Conservation (phyloP, 1,139 yeast genomes). For the Protomyces gravidus region DNA sequence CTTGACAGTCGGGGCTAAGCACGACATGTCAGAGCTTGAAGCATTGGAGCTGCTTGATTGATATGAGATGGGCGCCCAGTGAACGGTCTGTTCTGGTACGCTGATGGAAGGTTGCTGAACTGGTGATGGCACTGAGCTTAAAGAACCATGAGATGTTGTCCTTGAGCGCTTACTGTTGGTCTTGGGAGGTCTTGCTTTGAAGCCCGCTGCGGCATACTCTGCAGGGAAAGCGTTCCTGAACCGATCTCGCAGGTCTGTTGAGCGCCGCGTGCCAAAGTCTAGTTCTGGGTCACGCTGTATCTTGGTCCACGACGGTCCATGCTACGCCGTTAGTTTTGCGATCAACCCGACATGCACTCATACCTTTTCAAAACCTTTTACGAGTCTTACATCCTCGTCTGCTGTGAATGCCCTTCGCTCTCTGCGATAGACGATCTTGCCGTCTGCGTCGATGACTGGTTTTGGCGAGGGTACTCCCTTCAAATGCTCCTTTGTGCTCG, state of each 20-base stretch:
- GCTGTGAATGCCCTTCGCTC: constrained; percentile 51
- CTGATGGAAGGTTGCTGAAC: background rate
- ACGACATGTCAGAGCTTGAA: background rate
- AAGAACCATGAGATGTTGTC: background rate
- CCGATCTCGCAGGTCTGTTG: constrained; percentile 44
- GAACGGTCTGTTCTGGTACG: background rate
- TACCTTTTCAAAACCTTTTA: constrained; percentile 56
- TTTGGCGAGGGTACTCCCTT: background rate
- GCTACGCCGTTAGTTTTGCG: too few species aligned
- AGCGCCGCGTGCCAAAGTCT: constrained; percentile 43
- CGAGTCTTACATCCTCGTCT: constrained; percentile 68
- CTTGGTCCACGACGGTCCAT: constrained; percentile 87
- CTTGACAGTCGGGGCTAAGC: background rate
- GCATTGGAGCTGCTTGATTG: constrained; percentile 1
- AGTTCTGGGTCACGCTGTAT: constrained; percentile 50
- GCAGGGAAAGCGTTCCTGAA: constrained; percentile 48
- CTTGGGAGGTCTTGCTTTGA: constrained; percentile 36
- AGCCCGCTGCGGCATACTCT: constrained; percentile 46
- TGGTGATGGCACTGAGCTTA: background rate
- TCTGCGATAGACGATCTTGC: constrained; percentile 42
- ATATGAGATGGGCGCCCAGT: background rate
- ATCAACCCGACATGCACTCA: too few species aligned
- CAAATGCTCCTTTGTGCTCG: background rate
- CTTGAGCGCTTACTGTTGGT: background rate
- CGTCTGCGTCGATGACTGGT: background rate